A percentile compares a stretch with the other conserved stretches of the same genome.
Conservation (phyloP, 2,329 filamentous ascomycete genomes). For the Chaetomiaceae sp. region DNA sequence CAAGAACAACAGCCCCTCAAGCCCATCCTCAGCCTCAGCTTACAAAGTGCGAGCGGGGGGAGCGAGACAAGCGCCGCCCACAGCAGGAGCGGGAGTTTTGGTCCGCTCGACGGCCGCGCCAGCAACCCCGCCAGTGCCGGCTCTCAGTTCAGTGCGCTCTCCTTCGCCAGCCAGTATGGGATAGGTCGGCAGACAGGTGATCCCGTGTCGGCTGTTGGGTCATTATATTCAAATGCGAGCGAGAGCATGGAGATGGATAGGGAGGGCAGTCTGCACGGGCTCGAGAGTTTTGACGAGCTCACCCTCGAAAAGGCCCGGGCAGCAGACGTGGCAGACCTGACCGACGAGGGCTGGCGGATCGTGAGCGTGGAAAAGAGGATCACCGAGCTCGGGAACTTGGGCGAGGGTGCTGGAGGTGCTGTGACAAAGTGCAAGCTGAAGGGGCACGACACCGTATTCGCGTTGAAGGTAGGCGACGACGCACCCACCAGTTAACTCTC, state of each 20-base stretch:
- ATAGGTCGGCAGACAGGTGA: constrained; percentile 66
- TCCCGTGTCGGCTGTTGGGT: constrained; percentile 82
- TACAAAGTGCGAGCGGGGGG: constrained; percentile 62
- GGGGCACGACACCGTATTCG: constrained; percentile 90
- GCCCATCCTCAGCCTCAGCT: constrained; percentile 50
- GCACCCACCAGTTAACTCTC: constrained; percentile 17
- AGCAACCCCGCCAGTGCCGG: constrained; percentile 82
- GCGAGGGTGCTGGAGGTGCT: constrained; percentile 91
- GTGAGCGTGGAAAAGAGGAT: constrained; percentile 87
- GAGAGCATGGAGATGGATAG: constrained; percentile 67
- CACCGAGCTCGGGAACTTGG: constrained; percentile 79
- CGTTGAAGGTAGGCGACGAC: constrained; percentile 90
- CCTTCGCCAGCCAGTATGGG: constrained; percentile 68
- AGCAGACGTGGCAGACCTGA: constrained; percentile 87
- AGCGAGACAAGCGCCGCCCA: constrained; percentile 76
- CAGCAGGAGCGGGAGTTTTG: constrained; percentile 80
- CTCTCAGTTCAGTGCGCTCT: constrained; percentile 79
- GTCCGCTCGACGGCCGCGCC: constrained; percentile 65
- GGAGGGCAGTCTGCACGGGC: constrained; percentile 69
- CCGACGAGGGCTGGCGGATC: constrained; percentile 92
- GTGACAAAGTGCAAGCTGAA: constrained; percentile 88
- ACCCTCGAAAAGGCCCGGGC: constrained; percentile 76
- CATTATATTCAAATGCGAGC: constrained; percentile 74
- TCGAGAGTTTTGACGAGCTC: constrained; percentile 75
- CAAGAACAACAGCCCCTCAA: constrained; percentile 59